phyloP scores from a whole-genome alignment of 2,329 filamentous ascomycete species.

The Paraconiothyrium brasiliense region DNA sequence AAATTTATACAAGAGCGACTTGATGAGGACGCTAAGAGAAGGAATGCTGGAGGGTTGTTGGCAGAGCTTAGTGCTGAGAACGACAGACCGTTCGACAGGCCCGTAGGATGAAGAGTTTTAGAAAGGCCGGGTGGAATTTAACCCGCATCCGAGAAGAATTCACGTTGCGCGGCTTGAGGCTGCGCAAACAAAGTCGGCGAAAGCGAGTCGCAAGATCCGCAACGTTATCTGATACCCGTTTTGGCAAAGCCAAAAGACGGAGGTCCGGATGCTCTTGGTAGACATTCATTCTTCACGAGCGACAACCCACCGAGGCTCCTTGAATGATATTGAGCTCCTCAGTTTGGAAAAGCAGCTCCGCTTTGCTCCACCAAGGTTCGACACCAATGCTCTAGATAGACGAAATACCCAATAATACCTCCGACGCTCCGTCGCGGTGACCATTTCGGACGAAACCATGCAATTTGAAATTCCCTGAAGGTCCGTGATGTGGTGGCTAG shows the following conservation, averaged over 20 bases:
- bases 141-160: slow-evolving; percentile 5
- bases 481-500: slow-evolving; percentile 7
- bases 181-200: not conserved
- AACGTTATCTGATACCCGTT: slow-evolving; percentile 10
- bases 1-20: slow-evolving; percentile 76
- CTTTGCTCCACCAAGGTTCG: not conserved
- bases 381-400: not conserved
- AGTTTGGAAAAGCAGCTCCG: not conserved
- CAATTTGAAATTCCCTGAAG: slow-evolving; percentile 1
- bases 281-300: not conserved
- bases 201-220: not conserved
- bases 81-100: slow-evolving; percentile 66
- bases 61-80: slow-evolving; percentile 87
- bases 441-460: not conserved
- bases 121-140: not conserved
- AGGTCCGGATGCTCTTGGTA: slow-evolving; percentile 5
- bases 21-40: slow-evolving; percentile 78
- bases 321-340: not conserved
- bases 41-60: slow-evolving; percentile 80
- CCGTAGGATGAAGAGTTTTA: slow-evolving; percentile 16
- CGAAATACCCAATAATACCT: not conserved
- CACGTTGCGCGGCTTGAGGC: slow-evolving; percentile 7
- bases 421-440: not conserved
- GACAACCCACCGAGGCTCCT: not conserved
- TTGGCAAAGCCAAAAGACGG: slow-evolving; percentile 12